These are phyloP conservation scores for Pilatotrama ljubarskyi DNA, from an alignment of 768 basidiomycete species.

Conservation along the genomic window DNA sequence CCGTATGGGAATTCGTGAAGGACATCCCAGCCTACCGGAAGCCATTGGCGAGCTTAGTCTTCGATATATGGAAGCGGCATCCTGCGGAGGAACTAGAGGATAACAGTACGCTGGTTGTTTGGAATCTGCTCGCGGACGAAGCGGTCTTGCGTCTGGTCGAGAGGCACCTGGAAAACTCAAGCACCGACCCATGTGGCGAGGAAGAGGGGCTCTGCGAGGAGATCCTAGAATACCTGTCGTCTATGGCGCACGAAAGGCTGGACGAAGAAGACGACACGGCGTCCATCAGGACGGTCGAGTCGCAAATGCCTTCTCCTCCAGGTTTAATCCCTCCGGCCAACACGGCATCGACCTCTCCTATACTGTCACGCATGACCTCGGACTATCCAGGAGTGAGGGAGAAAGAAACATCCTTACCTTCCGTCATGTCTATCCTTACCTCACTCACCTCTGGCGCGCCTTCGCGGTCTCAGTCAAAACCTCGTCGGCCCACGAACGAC, in stretches of 20 bases:
- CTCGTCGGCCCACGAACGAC: constrained; percentile 36
- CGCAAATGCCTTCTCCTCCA: constrained; percentile 9
- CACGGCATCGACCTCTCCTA: constrained; percentile 46
- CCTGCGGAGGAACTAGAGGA: constrained; percentile 33
- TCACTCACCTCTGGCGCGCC: constrained; percentile 52
- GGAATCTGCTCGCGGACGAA: constrained; percentile 70
- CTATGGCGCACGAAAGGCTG: constrained; percentile 16
- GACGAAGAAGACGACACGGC: constrained; percentile 26
- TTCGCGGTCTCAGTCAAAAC: constrained; percentile 61
- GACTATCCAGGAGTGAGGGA: constrained; percentile 46
- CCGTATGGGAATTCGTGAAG: constrained; percentile 63
- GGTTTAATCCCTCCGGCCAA: constrained; percentile 7
- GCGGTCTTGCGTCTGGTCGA: constrained; percentile 64
- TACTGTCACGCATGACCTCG: constrained; percentile 57
- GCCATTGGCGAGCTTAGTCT: constrained; percentile 52
- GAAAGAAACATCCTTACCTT: constrained; percentile 52
- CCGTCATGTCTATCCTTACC: constrained; percentile 63
- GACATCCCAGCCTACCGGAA: constrained; percentile 69
- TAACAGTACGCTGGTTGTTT: constrained; percentile 37
- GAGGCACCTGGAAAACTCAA: constrained; percentile 63
- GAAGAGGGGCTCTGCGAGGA: constrained; percentile 20
- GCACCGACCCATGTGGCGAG: constrained; percentile 37
- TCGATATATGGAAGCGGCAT: constrained; percentile 47
- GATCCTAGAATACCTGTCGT: constrained; percentile 23
- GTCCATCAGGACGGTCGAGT: constrained; percentile 13